Base-by-base conservation (phyloP, 257 asterid species). In the Nemophila menziesii region DNA sequence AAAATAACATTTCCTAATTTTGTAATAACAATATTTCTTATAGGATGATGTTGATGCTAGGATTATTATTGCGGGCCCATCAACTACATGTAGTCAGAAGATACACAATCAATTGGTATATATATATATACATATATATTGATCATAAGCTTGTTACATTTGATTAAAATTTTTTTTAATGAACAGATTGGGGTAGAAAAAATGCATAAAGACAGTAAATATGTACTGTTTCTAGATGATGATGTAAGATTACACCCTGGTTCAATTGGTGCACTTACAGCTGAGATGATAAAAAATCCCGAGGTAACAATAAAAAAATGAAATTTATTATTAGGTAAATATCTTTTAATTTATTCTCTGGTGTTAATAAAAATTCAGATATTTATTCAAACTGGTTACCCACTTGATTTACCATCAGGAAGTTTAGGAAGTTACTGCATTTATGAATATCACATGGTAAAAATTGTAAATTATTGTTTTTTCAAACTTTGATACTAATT, bases 171-270 rank as follows among this genome's bases (percentile, higher is more conserved):
- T 4, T 38, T 0, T 5, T 38, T 11, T 3, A 7, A 15, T 61
- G 46, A 57, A 61, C 80, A 90, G 99, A 74, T 77, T 14, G 99
- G 99, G 46, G 96, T 90, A 56, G 82, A 81, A 55, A 77, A 90
- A 44, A 81, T 90, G 94, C 99, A 90, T 50, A 85, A 79, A 53
- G 93, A 81, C 56, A 81, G 74, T 68, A 90, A 81, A 60, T 90
- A 85, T 65, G 94, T 90, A 41, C 57, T 90, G 54, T 90, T 90
- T 69, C 79, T 90, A 37, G 99, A 90, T 53, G 99, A 90, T 56
- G 99, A 90, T 66, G 99, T 85, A 58, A 76, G 96, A 68, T 68
- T 90, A 64, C 99, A 90, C 72, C 99, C 99, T 64, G 99, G 99
- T 34, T 74, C 99, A 18, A 75, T 90, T 66, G 99, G 99, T 67